Evolutionary conservation across 2,329 filamentous ascomycete species (phyloP), one percentile per base, ranked within the genome.

Genomic region (Fusarium camptoceras): DNA sequence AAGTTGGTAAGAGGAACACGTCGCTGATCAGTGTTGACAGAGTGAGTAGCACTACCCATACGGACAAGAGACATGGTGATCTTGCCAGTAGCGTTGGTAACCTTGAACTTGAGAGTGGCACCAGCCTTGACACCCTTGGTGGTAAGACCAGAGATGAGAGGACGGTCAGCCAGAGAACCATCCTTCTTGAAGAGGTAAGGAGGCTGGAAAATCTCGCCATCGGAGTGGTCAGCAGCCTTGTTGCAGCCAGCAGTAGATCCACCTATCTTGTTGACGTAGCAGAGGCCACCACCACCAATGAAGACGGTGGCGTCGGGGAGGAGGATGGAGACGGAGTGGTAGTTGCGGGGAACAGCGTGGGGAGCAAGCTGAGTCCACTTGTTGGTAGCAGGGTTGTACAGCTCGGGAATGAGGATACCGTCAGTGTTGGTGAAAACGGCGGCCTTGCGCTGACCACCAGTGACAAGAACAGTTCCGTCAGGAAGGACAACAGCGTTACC

Each of bases 11-110:
- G 75, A 16, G 83, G 79, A 49, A 89, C 79, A 11, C 87, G 82
- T 24, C 87, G 77, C 78, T 89, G 86, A 74, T 89, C 87, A 0
- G 83, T 89, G 70, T 89, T 86, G 49, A 88, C 81, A 3, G 85
- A 83, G 73, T 89, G 87, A 0, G 87, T 89, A 6, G 79, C 78
- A 6, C 80, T 82, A 2, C 85, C 83, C 47, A 83, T 81, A 8
- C 87, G 80, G 28, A 89, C 75, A 16, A 89, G 73, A 1, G 82
- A 79, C 41, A 82, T 82, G 4, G 73, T 74, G 34, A 78, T 16
- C 2, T 70, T 65, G 48, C 73, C 71, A 5, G 68, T 53, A 47
- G 31, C 42, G 56, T 73, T 66, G 15, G 59, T 56, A 15, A 77
- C 75, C 25, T 53, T 63, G 54, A 76, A 76, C 25, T 51, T 68